These are phyloP conservation scores for Vanrija sp. DNA, from an alignment of 1,284 basidiomycete genomes.

Conservation along the genomic window DNA sequence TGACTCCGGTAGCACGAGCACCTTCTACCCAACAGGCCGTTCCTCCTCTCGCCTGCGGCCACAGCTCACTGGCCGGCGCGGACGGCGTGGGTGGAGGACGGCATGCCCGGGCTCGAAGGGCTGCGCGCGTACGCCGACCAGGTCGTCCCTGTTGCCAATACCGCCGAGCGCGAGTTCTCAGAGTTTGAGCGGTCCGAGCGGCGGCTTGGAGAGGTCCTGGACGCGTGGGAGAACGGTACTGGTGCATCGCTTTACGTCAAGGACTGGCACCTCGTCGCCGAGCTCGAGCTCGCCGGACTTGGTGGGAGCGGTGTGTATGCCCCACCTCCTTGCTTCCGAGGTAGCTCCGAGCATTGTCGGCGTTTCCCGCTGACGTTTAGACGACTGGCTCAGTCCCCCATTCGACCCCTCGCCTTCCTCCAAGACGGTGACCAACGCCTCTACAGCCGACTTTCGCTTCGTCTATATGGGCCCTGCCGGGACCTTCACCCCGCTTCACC, in stretches of 20 bases:
- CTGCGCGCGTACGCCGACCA: constrained; percentile 37
- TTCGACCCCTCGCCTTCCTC: constrained; percentile 18
- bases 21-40: constrained; percentile 39
- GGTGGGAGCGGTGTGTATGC: constrained; percentile 48
- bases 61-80: constrained; percentile 29
- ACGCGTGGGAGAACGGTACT: constrained; percentile 42
- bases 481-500: constrained; percentile 52
- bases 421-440: constrained; percentile 2
- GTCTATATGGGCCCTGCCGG: constrained; percentile 51
- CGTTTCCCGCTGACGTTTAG: constrained; percentile 22
- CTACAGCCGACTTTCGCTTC: constrained; percentile 40
- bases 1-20: constrained; percentile 36
- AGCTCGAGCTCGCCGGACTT: constrained; percentile 31
- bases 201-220: constrained; percentile 46
- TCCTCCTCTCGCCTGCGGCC: constrained; percentile 28
- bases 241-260: constrained; percentile 53
- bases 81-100: not conserved
- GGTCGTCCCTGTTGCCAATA: constrained; percentile 47
- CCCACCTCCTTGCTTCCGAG: constrained; percentile 50
- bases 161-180: constrained; percentile 33
- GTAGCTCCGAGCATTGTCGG: constrained; percentile 18
- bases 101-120: constrained; percentile 22
- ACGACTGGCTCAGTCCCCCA: constrained; percentile 56
- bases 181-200: constrained; percentile 45
- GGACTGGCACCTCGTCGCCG: constrained; percentile 56